Base-by-base conservation (phyloP, 2,329 filamentous ascomycete genomes). In the Coccinonectria pachysandricola region DNA sequence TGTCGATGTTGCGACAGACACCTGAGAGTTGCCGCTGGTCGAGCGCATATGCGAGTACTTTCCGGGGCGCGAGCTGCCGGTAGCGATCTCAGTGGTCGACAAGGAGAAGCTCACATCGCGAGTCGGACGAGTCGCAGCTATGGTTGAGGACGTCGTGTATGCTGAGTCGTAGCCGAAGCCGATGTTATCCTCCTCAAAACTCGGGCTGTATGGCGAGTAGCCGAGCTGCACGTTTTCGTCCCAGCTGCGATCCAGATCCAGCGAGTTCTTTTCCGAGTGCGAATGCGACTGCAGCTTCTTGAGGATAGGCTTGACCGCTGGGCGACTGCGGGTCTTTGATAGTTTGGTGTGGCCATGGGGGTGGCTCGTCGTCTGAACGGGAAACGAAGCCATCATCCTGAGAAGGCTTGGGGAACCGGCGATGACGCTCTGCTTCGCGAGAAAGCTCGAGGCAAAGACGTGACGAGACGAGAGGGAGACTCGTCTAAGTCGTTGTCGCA, bases 211-310 rank as follows among this genome's bases (percentile, higher is more conserved):
- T 30, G 43, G 43, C 24, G 43, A 36, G 27, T 39, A 46, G 22
- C 40, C 40, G 36, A 48, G 43, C 52, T 45, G 46, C 7, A 44
- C 45, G 41, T 72, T 68, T 33, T 75, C 70, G 21, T 71, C 65
- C 62, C 69, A 72, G 12, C 62, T 60, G 22, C 72, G 65, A 46
- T 76, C 68, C 35, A 78, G 50, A 40, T 79, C 74, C 33, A 77
- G 52, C 23, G 73, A 77, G 43, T 64, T 74, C 56, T 74, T 75
- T 38, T 74, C 70, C 39, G 68, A 74, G 23, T 64, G 30, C 37
- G 68, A 73, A 24, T 65, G 59, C 8, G 51, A 48, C 27, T 56
- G 53, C 33, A 68, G 48, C 48, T 75, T 76, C 50, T 74, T 75
- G 27, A 78, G 54, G 22, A 77, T 75, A 7, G 73, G 73, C 52